Evolutionary conservation across 805 yeast genomes (phyloP), one percentile per base, ranked within the genome.

Genomic region (Brettanomyces custersianus): DNA sequence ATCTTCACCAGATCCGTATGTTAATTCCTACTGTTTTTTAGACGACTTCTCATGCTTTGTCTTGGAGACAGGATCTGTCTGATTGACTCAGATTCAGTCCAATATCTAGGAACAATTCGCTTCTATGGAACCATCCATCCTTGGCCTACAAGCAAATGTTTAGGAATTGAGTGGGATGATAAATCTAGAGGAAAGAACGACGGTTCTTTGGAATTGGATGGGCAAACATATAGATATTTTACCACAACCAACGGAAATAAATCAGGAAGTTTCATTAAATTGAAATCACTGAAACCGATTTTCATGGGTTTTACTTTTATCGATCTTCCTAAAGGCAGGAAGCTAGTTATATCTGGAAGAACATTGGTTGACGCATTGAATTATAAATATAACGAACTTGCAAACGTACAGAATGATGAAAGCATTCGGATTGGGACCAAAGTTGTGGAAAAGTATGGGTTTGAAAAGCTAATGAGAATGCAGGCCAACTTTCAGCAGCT

Each of bases 161-260:
- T 72, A 11, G 96, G 96, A 1, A 66, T 88, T 4, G 95, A 88
- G 54, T 88, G 96, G 96, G 96, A 88, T 52, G 36, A 30, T n/a
- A 12, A 13, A 8, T 20, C 5, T 7, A 24, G 31, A 24, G 96
- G 96, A 2, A 84, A 78, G 47, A 75, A 87, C 52, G 60, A 70
- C 42, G 97, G 97, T 0, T 39, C 51, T 1, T 41, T 74, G 20
- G 62, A 70, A 16, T 84, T 79, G 0, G 47, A 56, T 0, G 37
- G 37, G 5, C n/a, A 20, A 15, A 27, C 11, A 7, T 27, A 27
- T 27, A 46, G 52, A 36, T 84, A 84, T 52, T 88, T 88, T 52
- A 23, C 43, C 5, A 55, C 47, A 37, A 54, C 20, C 6, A 23
- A 25, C n/a, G 57, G 40, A n/a, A 51, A 44, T 0, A 63, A 62